Percentiles rank a stretch among this genome's conserved stretches.
These are phyloP conservation scores for Trypanosoma scelopori DNA, from an alignment of 208 protist species.

Conservation along the genomic window DNA sequence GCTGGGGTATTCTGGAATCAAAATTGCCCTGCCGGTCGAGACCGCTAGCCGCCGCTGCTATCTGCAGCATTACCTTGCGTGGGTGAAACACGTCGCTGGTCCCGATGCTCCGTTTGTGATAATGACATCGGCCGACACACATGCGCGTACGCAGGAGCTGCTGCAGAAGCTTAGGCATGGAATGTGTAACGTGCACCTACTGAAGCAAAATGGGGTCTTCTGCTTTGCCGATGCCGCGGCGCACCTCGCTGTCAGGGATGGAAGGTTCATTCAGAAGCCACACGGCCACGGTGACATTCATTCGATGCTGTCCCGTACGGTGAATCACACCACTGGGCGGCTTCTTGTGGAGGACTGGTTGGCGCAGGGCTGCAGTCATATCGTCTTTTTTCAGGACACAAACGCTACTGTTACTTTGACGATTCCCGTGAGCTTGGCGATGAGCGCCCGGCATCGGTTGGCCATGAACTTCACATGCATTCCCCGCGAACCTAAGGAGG, in stretches of 20 bases:
- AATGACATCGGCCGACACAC: slow-evolving; percentile 95
- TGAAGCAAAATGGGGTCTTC: slow-evolving; percentile 91
- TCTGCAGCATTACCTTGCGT: slow-evolving; percentile 79
- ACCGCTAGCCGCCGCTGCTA: slow-evolving; percentile 75
- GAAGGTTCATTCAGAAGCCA: slow-evolving; percentile 81
- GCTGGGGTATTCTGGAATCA: slow-evolving; percentile 90
- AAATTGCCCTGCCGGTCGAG: slow-evolving; percentile 86
- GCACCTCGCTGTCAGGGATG: slow-evolving; percentile 64
- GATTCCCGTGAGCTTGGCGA: slow-evolving; percentile 77
- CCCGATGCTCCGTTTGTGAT: slow-evolving; percentile 83
- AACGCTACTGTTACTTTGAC: slow-evolving; percentile 76
- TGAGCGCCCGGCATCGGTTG: slow-evolving; percentile 58
- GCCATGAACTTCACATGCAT: slow-evolving; percentile 92
- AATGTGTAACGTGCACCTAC: slow-evolving; percentile 61
- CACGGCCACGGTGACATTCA: slow-evolving; percentile 96
- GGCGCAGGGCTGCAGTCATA: slow-evolving; percentile 53
- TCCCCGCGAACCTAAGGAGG: slow-evolving; percentile 78
- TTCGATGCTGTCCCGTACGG: slow-evolving; percentile 69
- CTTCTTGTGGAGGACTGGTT: slow-evolving; percentile 53
- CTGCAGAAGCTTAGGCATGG: slow-evolving; percentile 58
- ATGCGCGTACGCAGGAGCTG: slow-evolving; percentile 74
- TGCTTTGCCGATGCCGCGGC: slow-evolving; percentile 76
- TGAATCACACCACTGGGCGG: slow-evolving; percentile 18
- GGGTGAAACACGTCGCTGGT: slow-evolving; percentile 47
- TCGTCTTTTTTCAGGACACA: slow-evolving; percentile 95